phyloP scores from a whole-genome alignment of 2,329 filamentous ascomycete species.

The Cordyceps farinosa region DNA sequence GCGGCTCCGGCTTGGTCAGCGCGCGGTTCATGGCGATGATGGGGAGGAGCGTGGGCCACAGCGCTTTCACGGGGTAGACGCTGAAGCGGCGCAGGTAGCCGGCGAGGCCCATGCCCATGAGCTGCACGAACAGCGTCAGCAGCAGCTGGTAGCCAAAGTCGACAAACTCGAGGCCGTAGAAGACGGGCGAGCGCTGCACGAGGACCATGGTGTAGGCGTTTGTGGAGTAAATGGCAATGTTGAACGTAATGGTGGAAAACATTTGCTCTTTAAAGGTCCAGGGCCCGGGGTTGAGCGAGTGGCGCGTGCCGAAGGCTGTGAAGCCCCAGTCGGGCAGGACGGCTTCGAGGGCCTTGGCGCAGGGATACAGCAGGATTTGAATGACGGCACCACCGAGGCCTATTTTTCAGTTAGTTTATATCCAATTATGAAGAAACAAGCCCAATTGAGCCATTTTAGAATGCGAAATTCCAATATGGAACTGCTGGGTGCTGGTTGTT shows the following conservation, averaged over 20 bases:
- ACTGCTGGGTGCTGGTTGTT: not conserved
- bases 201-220: slow-evolving; percentile 48
- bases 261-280: slow-evolving; percentile 60
- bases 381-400: slow-evolving; percentile 35
- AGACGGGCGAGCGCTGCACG: slow-evolving; percentile 43
- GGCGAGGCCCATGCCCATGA: slow-evolving; percentile 54
- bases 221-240: slow-evolving; percentile 44
- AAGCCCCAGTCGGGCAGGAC: slow-evolving; percentile 44
- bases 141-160: slow-evolving; percentile 45
- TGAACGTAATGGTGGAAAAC: slow-evolving; percentile 57
- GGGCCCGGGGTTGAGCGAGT: slow-evolving; percentile 49
- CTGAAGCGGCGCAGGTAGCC: slow-evolving; percentile 48
- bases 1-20: slow-evolving; percentile 38
- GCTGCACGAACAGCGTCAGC: slow-evolving; percentile 46
- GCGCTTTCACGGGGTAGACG: slow-evolving; percentile 47
- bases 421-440: not conserved
- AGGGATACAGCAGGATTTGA: slow-evolving; percentile 46
- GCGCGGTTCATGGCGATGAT: slow-evolving; percentile 46
- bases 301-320: slow-evolving; percentile 37
- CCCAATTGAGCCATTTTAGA: not conserved
- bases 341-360: slow-evolving; percentile 41
- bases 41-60: slow-evolving; percentile 50
- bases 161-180: slow-evolving; percentile 39
- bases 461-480: not conserved
- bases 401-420: slow-evolving; percentile 7